Evolutionary conservation across 768 basidiomycete genomes (phyloP).

Genomic region (Punctularia strigosozonata): DNA sequence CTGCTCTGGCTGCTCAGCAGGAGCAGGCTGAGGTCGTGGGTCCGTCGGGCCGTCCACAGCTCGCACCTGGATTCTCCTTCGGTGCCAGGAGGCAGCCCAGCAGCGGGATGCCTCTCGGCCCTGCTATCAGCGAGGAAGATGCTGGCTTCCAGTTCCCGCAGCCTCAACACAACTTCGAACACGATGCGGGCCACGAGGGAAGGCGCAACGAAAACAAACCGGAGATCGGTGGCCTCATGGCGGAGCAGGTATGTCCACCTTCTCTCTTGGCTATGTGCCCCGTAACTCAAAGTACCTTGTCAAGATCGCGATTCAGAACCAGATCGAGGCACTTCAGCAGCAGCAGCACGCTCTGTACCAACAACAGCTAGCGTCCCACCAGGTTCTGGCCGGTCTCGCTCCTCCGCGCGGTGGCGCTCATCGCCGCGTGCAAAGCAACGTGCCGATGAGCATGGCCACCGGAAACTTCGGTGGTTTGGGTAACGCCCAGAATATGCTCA

Average conservation of each 20-base stretch:
- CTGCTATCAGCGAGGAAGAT: slow-evolving; percentile 74
- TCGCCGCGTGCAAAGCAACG: slow-evolving; percentile 79
- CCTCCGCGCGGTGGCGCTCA: slow-evolving; percentile 48
- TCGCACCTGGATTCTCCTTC: slow-evolving; percentile 89
- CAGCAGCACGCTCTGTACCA: slow-evolving; percentile 87
- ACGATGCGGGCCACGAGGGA: slow-evolving; percentile 17
- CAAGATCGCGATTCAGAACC: slow-evolving; percentile 80
- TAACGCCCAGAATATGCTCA: slow-evolving; percentile 45
- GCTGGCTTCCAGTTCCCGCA: slow-evolving; percentile 76
- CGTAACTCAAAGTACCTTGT: slow-evolving; percentile 3
- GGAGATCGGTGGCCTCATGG: slow-evolving; percentile 86
- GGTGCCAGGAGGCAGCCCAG: slow-evolving; percentile 51
- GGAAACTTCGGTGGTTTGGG: slow-evolving; percentile 25
- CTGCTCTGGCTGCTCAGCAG: slow-evolving; percentile 64
- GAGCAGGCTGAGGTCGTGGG: slow-evolving; percentile 45
- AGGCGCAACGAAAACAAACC: slow-evolving; percentile 48
- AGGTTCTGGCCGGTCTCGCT: slow-evolving; percentile 67
- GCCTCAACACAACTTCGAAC: slow-evolving; percentile 31
- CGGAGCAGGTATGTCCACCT: slow-evolving; percentile 63
- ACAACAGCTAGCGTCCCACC: slow-evolving; percentile 81
- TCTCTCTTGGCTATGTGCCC: slow-evolving; percentile 2
- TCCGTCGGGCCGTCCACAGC: slow-evolving; percentile 74
- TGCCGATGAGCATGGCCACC: slow-evolving; percentile 44
- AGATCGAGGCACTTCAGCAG: slow-evolving; percentile 83
- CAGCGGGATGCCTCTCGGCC: slow-evolving; percentile 43